phyloP scores from a whole-genome alignment of 257 asterid species.

The Solanum chiquidenum region DNA sequence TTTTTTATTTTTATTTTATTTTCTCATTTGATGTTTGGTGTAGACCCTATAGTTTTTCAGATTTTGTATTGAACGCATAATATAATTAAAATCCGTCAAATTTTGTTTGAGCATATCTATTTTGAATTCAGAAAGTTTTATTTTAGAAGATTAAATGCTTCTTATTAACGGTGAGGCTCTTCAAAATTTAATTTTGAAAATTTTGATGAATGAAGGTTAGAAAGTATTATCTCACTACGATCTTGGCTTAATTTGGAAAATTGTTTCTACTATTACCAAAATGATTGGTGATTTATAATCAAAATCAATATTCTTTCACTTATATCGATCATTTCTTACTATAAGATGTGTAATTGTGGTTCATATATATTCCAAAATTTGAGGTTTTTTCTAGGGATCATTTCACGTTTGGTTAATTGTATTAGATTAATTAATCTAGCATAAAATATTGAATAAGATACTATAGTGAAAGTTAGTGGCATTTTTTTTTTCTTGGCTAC shows the following conservation, averaged over 20 bases:
- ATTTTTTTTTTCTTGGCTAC: background rate
- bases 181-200: background rate
- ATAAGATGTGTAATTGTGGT: background rate
- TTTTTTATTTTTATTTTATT: too few species aligned
- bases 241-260: fast-evolving
- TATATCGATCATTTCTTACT: background rate
- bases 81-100: too few species aligned
- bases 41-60: too few species aligned
- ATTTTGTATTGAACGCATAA: background rate
- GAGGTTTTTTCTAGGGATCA: background rate
- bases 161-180: background rate
- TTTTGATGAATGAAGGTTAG: background rate
- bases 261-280: background rate
- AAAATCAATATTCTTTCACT: background rate
- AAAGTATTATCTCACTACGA: background rate
- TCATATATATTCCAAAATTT: background rate
- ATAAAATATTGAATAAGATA: background rate
- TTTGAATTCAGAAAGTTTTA: background rate
- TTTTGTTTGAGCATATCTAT: too few species aligned
- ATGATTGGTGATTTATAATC: background rate
- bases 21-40: background rate
- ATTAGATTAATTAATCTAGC: background rate
- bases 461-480: too few species aligned
- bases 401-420: background rate
- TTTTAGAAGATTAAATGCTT: background rate